Base-by-base conservation (phyloP, 805 yeast species). In the Starmerella khaoyaiensis region DNA sequence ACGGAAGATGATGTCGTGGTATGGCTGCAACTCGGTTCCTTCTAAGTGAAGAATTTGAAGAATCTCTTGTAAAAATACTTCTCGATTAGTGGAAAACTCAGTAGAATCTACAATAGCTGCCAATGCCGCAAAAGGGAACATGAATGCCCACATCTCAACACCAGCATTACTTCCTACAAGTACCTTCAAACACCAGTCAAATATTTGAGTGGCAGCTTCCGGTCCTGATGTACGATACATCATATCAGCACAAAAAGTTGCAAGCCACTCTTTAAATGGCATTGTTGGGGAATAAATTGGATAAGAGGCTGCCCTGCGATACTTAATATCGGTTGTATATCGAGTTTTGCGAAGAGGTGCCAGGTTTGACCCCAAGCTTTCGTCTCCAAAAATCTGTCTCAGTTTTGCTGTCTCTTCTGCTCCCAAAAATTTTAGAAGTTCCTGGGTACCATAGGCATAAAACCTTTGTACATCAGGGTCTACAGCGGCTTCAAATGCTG, bases 371-470 rank as follows among this genome's bases (percentile, higher is more conserved):
- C 36, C 42, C 37, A 33, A 25, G 21, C 31, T 28, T 17, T 28
- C 41, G 30, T 31, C 44, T 26, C 20, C 17, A 18, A 45, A 45
- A 7, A 45, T 17, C 2, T 2, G 9, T 10, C 16, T 25, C 2
- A 44, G 39, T 12, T 31, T 34, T 4, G 11, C 21, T n/a, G 31
- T 31, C 2, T 39, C 31, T 15, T 40, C 44, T 3, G 39, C 41
- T 3, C 27, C 28, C 74, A 46, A 40, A 12, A 73, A 67, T 45
- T 74, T 74, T 35, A 90, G 59, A 33, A 77, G 75, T 45, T 83
- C 90, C 55, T 90, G 99, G 71, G 90, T 81, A 0, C 87, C 79
- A 56, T 72, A 79, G 0, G 95, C 94, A 24, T 84, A 66, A 52
- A 78, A 80, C 40, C 80, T 65, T 55, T 90, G 98, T 33, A 74